A percentile compares a stretch with the other conserved stretches of the same genome.
phyloP scores from a whole-genome alignment of 441 rosid genomes.

The Biscutella laevigata region DNA sequence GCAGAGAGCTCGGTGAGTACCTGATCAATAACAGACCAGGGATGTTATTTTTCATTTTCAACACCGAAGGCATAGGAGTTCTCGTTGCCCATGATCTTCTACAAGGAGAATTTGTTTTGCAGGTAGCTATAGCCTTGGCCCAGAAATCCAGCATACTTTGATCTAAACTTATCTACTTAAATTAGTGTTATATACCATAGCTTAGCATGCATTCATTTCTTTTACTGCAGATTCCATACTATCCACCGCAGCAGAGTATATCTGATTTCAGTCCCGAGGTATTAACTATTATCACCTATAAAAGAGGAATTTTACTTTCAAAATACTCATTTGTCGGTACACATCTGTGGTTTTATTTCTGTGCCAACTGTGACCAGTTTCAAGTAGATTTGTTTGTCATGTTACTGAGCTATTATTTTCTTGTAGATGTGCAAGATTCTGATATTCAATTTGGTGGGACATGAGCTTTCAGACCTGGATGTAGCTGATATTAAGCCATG shows the following conservation, averaged over 20 bases:
- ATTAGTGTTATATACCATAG: not conserved
- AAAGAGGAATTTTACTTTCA: not conserved
- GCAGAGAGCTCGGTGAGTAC: conserved; percentile 68
- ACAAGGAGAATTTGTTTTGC: conserved; percentile 86
- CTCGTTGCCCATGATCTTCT: conserved; percentile 89
- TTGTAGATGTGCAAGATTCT: conserved; percentile 78
- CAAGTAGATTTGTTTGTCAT: conserved; percentile 1
- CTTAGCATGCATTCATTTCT: not conserved
- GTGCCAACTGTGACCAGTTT: not conserved
- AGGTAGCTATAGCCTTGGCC: conserved; percentile 37
- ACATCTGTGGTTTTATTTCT: not conserved
- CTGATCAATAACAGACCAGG: conserved; percentile 69
- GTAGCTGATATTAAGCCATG: conserved; percentile 88
- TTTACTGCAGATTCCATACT: conserved; percentile 63
- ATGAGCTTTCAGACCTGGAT: conserved; percentile 65
- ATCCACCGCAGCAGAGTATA: conserved; percentile 86
- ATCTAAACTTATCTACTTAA: not conserved
- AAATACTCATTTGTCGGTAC: not conserved
- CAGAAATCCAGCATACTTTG: too few relatives aligned
- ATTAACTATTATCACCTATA: conserved; percentile 14
- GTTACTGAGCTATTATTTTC: conserved; percentile 34
- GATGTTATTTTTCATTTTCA: conserved; percentile 86
- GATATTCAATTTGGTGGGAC: conserved; percentile 73
- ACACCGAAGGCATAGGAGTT: conserved; percentile 80
- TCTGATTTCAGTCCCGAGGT: conserved; percentile 73